Percentiles rank a stretch among this genome's conserved stretches.
Conservation (phyloP, 1,284 basidiomycete species). For the Agroathelia rolfsii region DNA sequence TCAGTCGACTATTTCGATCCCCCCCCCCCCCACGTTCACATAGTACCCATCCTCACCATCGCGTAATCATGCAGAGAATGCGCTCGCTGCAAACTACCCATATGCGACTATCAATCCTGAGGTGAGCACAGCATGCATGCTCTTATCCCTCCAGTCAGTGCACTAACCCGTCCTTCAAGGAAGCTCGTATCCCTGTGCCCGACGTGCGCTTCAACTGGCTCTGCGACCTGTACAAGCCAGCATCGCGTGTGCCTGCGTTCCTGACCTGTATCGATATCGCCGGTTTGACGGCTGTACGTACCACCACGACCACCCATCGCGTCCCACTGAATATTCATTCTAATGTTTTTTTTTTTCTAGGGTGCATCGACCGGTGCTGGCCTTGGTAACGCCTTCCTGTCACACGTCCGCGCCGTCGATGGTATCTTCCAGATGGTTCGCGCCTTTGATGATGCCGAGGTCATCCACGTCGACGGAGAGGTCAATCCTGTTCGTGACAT, state of each 20-base stretch:
- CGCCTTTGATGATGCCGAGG: constrained; percentile 97
- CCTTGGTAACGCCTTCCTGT: constrained; percentile 96
- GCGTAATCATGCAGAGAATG: constrained; percentile 57
- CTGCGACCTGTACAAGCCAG: constrained; percentile 84
- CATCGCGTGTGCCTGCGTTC: constrained; percentile 83
- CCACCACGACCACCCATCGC: neutral
- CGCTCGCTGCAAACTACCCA: constrained; percentile 96
- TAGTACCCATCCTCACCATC: constrained; percentile 8
- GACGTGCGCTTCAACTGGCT: constrained; percentile 95
- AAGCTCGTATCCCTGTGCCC: constrained; percentile 96
- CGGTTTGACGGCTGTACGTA: constrained; percentile 82
- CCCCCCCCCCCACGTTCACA: constrained; percentile 1
- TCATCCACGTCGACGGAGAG: constrained; percentile 98
- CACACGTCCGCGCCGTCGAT: constrained; percentile 95
- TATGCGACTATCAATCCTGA: constrained; percentile 94
- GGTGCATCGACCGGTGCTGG: constrained; percentile 98
- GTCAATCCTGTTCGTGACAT: constrained; percentile 95
- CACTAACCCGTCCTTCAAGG: constrained; percentile 55
- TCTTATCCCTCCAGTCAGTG: constrained; percentile 29
- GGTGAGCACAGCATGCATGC: constrained; percentile 22
- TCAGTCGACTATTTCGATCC: constrained; percentile 21
- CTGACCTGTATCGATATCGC: constrained; percentile 99
- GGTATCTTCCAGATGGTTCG: constrained; percentile 99
- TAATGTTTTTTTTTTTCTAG: constrained; percentile 24
- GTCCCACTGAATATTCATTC: neutral